A percentile compares a stretch with the other conserved stretches of the same genome.
Conservation (phyloP, 495 filamentous ascomycete species). For the Usnea hakonensis region DNA sequence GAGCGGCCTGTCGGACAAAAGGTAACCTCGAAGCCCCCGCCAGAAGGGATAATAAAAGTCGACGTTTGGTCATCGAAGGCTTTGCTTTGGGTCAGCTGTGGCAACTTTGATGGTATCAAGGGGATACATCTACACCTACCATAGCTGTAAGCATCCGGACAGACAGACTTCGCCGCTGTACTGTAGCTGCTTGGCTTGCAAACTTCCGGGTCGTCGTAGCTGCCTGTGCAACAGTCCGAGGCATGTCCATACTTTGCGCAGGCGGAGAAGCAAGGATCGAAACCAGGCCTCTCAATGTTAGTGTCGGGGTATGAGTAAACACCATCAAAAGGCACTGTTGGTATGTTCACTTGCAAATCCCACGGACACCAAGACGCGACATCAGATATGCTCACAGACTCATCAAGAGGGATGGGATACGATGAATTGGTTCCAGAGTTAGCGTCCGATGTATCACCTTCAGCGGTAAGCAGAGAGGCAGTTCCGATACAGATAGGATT, state of each 20-base stretch:
- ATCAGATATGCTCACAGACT: conserved; percentile 37
- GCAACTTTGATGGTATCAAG: neutral
- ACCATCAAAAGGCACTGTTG: conserved; percentile 55
- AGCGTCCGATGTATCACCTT: conserved; percentile 33
- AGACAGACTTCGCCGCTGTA: conserved; percentile 57
- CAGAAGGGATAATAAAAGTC: conserved; percentile 67
- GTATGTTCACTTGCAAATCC: conserved; percentile 58
- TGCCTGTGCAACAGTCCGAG: conserved; percentile 62
- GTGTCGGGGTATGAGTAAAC: conserved; percentile 71
- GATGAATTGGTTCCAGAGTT: conserved; percentile 40
- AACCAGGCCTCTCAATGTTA: conserved; percentile 54
- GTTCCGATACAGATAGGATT: conserved; percentile 66
- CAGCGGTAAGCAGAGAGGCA: conserved; percentile 42
- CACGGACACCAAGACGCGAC: conserved; percentile 69
- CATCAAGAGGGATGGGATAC: conserved; percentile 57
- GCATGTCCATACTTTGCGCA: conserved; percentile 54
- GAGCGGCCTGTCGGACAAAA: conserved; percentile 67
- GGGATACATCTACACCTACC: conserved; percentile 27
- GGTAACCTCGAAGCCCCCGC: conserved; percentile 65
- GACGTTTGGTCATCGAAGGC: conserved; percentile 67
- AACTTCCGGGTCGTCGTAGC: conserved; percentile 45
- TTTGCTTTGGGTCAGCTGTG: conserved; percentile 9
- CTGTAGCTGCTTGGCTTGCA: conserved; percentile 59
- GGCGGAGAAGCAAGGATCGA: conserved; percentile 63
- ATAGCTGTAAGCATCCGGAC: conserved; percentile 76